Percentiles rank a stretch among this genome's conserved stretches.
Conservation (phyloP, 768 basidiomycete species). For the Suillus occidentalis region DNA sequence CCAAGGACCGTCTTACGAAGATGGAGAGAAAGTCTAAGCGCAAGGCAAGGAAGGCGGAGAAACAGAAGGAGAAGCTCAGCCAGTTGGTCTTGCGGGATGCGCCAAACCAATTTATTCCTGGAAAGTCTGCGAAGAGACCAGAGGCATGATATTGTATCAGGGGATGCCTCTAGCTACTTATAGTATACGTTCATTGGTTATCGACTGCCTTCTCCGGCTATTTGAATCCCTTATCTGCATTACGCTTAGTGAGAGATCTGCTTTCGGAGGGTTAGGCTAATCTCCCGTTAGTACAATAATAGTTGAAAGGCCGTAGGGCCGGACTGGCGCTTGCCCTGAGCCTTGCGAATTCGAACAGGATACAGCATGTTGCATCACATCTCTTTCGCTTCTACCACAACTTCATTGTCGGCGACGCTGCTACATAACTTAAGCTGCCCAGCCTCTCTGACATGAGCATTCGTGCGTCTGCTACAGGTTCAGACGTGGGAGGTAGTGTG, state of each 20-base stretch:
- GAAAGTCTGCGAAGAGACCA: slow-evolving; percentile 13
- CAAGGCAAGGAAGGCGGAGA: slow-evolving; percentile 43
- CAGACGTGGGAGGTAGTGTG: background rate
- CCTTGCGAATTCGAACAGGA: background rate
- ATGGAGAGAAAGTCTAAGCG: slow-evolving; percentile 35
- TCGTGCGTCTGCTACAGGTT: background rate
- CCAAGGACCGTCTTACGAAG: slow-evolving; percentile 37
- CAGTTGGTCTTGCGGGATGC: slow-evolving; percentile 53
- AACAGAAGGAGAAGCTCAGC: slow-evolving; percentile 54
- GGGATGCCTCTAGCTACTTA: background rate
- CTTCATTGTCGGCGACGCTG: background rate
- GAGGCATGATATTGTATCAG: background rate
- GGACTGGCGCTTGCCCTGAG: background rate
- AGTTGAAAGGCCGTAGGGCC: no score
- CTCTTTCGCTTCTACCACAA: background rate
- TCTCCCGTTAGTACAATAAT: background rate
- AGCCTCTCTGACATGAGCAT: background rate
- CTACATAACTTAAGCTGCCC: background rate
- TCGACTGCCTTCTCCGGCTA: background rate
- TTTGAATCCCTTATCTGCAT: background rate
- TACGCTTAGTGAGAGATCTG: background rate
- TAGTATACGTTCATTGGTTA: background rate
- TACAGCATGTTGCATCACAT: background rate
- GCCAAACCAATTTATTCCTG: slow-evolving; percentile 61
- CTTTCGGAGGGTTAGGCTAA: background rate